These are phyloP conservation scores for Chloromonas sp. DNA, from an alignment of 163 green algal species.

Conservation along the genomic window DNA sequence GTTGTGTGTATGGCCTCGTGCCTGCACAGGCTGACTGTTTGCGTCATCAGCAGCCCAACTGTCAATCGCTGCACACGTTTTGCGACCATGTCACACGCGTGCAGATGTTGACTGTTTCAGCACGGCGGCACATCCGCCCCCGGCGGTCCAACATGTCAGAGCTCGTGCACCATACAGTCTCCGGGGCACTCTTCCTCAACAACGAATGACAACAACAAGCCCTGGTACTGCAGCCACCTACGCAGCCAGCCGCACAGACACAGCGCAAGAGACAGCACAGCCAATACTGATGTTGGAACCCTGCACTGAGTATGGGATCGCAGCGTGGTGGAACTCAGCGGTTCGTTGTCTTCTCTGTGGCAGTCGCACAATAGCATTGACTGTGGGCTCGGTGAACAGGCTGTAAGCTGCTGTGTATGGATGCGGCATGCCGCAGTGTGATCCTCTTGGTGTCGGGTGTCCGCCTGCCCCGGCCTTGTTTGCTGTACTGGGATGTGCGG, in stretches of 20 bases:
- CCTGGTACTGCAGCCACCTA: neutral
- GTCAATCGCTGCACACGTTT: neutral
- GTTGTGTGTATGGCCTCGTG: neutral
- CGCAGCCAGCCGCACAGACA: neutral
- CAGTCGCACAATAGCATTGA: too few relatives aligned
- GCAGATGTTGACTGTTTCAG: neutral
- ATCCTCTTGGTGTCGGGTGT: too few relatives aligned
- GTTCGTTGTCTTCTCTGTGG: too few relatives aligned
- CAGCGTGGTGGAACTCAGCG: too few relatives aligned
- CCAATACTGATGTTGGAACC: too few relatives aligned
- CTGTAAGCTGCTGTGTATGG: too few relatives aligned
- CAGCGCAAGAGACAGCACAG: neutral
- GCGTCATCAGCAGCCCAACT: neutral
- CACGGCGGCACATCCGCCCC: neutral
- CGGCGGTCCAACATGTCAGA: neutral
- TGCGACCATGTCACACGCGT: neutral
- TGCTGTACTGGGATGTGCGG: too few relatives aligned
- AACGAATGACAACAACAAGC: neutral
- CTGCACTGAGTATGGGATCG: too few relatives aligned
- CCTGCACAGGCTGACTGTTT: neutral
- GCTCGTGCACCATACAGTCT: neutral
- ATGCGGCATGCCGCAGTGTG: too few relatives aligned
- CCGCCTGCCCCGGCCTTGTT: too few relatives aligned
- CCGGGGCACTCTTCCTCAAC: neutral
- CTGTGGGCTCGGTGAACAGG: too few relatives aligned